phyloP scores from a whole-genome alignment of 371 early-diverging fungal genomes.

The Mortierella sp. region DNA sequence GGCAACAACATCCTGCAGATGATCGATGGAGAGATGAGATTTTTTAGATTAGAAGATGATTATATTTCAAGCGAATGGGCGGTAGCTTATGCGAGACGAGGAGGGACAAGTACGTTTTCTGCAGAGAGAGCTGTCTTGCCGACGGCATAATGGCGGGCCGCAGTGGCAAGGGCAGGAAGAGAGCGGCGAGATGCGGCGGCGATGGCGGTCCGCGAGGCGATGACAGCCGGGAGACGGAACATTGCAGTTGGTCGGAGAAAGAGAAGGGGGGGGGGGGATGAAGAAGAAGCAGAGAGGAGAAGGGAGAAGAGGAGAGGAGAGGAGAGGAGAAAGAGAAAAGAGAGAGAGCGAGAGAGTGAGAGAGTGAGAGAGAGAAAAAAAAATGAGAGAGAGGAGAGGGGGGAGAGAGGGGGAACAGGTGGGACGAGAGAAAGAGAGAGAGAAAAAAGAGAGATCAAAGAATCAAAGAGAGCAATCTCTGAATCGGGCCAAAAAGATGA shows the following conservation, averaged over 20 bases:
- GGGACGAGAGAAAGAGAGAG: neutral
- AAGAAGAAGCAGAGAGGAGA: neutral
- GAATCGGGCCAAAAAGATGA: neutral
- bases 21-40: neutral
- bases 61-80: neutral
- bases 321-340: constrained; percentile 2
- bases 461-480: neutral
- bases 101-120: constrained; percentile 31
- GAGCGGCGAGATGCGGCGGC: constrained; percentile 51
- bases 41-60: constrained; percentile 3
- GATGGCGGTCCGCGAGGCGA: constrained; percentile 50
- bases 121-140: constrained; percentile 53
- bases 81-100: neutral
- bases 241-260: constrained; percentile 8
- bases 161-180: constrained; percentile 47
- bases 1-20: constrained; percentile 55
- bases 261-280: constrained; percentile 6
- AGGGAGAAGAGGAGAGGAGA: neutral
- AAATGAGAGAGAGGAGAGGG: neutral
- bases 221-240: constrained; percentile 41
- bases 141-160: constrained; percentile 50
- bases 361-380: neutral
- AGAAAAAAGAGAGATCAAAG: neutral
- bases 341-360: neutral
- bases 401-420: constrained; percentile 1